Base-by-base conservation (phyloP, 805 yeast species). In the Blastobotrys americana region DNA sequence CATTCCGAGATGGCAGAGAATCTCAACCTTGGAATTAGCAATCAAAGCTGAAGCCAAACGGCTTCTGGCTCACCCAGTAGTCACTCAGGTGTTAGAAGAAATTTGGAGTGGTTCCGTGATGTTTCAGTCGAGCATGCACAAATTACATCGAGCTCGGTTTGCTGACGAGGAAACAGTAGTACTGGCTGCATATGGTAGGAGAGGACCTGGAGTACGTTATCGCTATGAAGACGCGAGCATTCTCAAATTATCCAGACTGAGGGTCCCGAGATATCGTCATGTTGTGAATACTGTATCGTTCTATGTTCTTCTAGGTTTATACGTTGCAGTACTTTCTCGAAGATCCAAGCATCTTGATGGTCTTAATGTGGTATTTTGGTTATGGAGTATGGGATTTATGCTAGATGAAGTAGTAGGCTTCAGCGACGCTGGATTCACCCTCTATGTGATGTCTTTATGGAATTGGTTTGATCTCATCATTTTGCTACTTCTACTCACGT, bases 31-130 rank as follows among this genome's bases (percentile, higher is more conserved):
- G 35, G 81, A 76, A 53, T 59, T 76, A 41, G 72, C 77, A 5
- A 70, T 76, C 39, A 65, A 73, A 34, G 67, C 77, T n/a, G 72
- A 72, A 45, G 72, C 80, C 2, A 76, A 76, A 52, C 63, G 64
- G 50, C 69, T 76, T 47, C 58, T 76, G 39, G 69, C 77, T 2
- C 78, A 75, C 54, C 80, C 80, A 1, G 66, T 72, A 3, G 67
- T 76, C 2, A 66, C 69, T 3, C 67, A 70, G 23, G 68, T 73
- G 4, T 52, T 76, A 33, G 70, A 71, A 41, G 69, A 72, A 40
- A 67, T 76, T 27, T 76, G 78, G 67, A 69, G 70, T 46, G 81
- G 81, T 0, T 73, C 73, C 23, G 61, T 76, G 20, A 70, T 66
- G 52, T 62, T 65, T 34, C 64, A 67, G 35, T 59, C 67, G 5